Base-by-base conservation (phyloP, 768 basidiomycete genomes). In the Pulveroboletus ravenelii region DNA sequence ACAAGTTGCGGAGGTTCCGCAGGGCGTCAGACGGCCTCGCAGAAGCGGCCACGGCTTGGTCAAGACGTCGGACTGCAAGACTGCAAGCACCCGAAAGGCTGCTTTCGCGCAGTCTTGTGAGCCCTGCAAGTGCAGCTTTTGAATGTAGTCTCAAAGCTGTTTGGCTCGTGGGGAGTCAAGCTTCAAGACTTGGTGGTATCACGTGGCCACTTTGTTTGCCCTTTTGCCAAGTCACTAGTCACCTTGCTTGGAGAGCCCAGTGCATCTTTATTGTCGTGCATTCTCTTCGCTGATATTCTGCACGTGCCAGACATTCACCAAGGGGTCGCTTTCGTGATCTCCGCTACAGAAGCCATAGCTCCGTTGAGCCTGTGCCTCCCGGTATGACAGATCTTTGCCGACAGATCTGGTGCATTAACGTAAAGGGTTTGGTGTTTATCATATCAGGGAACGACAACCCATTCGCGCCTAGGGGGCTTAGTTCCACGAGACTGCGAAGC, bases 1-100 rank as follows among this genome's bases (percentile, higher is more conserved):
- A 14, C 47, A 38, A 10, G 78, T 54, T 67, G 1, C 70, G 78
- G 45, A 15, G 45, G 1, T 56, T 76, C 32, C 2, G 74, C 12
- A 76, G 71, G 1, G 64, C 76, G n/a, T 32, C 17, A 3, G 69
- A 71, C 18, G 81, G 84, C 55, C 65, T 81, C 27, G 71, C 65
- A 3, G 67, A 52, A 2, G 75, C 77, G 15, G 80, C 81, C 55
- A 45, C 43, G 10, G 5, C 38, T 14, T 41, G 18, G 41, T 44
- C n/a, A 44, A 7, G 59, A 72, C 18, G 40, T 36, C 50, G 29
- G 35, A 45, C 6, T 18, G 35, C 12, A 18, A 44, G 32, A 44
- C 38, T 30, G 35, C 49, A 14, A 51, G 44, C 29, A 59, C 50
- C 44, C 32, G 14, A 47, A 32, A 47, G 39, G 43, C 42, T 43